Base-by-base conservation (phyloP, 2,329 filamentous ascomycete species). In the Sclerotinia sclerotiorum region DNA sequence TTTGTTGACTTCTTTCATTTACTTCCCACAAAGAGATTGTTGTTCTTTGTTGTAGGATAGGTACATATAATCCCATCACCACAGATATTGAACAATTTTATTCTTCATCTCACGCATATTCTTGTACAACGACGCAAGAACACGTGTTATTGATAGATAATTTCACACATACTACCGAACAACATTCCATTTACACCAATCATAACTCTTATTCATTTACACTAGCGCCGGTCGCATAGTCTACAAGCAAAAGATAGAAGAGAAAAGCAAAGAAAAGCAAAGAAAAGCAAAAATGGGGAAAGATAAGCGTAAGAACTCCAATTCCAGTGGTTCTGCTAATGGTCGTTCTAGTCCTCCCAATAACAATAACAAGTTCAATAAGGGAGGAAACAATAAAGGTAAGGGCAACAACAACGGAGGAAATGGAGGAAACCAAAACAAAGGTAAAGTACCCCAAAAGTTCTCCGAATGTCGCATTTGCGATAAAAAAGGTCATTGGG, bases 391-490 rank as follows among this genome's bases (percentile, higher is more conserved):
- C 17, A 24, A 27, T 4, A n/a, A n/a, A 42, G 29, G 8, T 1
- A 61, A 58, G 6, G 42, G 42, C 39, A 42, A 15, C 5, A 1
- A 0, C 1, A 44, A 29, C 17, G 32, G 11, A 3, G 21, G 17
- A 15, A 35, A 19, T 11, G 11, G 32, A 27, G 61, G 48, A 64
- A 13, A 19, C 13, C 51, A 27, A 39, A 21, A 35, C 4, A 67
- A 51, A 48, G 44, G 42, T n/a, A 42, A 39, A 2, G 54, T 60
- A 15, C 56, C 65, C 27, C 4, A 21, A 15, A 29, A 66, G 1
- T 62, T 60, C 46, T 4, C 3, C 3, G 48, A 52, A 21, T 64
- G 61, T 42, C 65, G 65, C 5, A 52, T 67, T 15, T 67, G 65
- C 24, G 2, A 67, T 10, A 10, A 32, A 27, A 32, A 32, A 39